Percentiles rank a stretch among this genome's conserved stretches.
Evolutionary conservation across 805 yeast species (phyloP).

Genomic region (Starmera caribaea): DNA sequence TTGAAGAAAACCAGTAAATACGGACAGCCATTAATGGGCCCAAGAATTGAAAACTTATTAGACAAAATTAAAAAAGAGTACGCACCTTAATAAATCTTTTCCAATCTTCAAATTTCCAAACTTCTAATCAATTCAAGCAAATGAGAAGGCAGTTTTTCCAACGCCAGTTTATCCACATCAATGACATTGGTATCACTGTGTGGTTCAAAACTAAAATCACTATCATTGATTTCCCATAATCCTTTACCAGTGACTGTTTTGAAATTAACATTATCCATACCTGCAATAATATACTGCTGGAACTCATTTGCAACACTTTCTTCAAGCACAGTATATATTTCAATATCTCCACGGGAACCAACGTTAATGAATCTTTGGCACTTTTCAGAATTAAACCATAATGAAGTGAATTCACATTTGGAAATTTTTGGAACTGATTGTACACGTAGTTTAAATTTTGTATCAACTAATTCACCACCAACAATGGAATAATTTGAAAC

Average conservation of each 20-base stretch:
- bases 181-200: conserved; percentile 8
- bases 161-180: conserved; percentile 8
- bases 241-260: conserved; percentile 12
- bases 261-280: too few relatives aligned
- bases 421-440: conserved; percentile 25
- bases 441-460: conserved; percentile 8
- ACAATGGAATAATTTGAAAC: conserved; percentile 6
- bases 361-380: conserved; percentile 14
- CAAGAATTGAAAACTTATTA: conserved; percentile 67
- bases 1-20: conserved; percentile 46
- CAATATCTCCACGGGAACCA: conserved; percentile 30
- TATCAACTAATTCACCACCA: conserved; percentile 8
- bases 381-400: conserved; percentile 18
- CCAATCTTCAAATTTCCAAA: neutral
- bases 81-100: conserved; percentile 1
- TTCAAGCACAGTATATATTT: conserved; percentile 15
- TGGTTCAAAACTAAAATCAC: conserved; percentile 5
- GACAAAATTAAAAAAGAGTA: conserved; percentile 60
- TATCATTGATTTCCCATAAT: conserved; percentile 11
- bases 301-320: conserved; percentile 2
- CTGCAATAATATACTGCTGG: neutral
- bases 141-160: conserved; percentile 1
- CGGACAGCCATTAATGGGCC: conserved; percentile 92
- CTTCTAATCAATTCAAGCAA: conserved; percentile 3
- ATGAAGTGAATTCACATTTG: conserved; percentile 19